Conservation (phyloP, 768 basidiomycete genomes). For the Mrakia hoshinonis region DNA sequence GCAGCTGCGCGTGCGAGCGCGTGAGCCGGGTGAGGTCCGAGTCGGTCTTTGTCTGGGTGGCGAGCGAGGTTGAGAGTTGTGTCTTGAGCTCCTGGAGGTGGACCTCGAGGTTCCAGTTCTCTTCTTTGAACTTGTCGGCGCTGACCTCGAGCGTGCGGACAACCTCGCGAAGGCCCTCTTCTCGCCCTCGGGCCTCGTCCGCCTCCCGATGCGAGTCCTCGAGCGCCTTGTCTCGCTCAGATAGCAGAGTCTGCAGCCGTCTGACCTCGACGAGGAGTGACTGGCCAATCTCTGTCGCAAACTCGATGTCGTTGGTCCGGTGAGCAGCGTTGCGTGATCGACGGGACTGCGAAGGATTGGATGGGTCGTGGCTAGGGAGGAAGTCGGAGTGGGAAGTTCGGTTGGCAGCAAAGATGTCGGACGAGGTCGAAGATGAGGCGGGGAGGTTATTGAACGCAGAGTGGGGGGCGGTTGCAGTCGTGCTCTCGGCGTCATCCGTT, state of each 20-base stretch:
- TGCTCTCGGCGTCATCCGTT: slow-evolving; percentile 31
- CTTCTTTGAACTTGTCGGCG: slow-evolving; percentile 90
- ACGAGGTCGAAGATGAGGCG: not conserved
- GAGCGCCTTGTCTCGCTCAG: slow-evolving; percentile 84
- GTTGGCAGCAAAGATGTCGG: slow-evolving; percentile 16
- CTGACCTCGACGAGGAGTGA: slow-evolving; percentile 83
- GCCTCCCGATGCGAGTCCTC: slow-evolving; percentile 73
- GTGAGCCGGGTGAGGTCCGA: slow-evolving; percentile 73
- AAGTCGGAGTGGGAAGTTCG: slow-evolving; percentile 9
- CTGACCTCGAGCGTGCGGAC: slow-evolving; percentile 73
- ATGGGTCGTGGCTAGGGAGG: no score
- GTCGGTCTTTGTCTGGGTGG: slow-evolving; percentile 61
- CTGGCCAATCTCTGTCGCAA: slow-evolving; percentile 95
- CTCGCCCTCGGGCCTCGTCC: slow-evolving; percentile 42
- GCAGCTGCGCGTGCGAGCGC: slow-evolving; percentile 60
- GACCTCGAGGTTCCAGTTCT: slow-evolving; percentile 98
- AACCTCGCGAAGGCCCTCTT: slow-evolving; percentile 53
- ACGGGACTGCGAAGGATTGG: slow-evolving; percentile 14
- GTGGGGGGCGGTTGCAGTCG: not conserved
- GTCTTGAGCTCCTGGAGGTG: slow-evolving; percentile 73
- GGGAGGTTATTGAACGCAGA: not conserved
- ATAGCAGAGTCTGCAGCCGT: slow-evolving; percentile 78
- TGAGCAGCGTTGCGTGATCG: slow-evolving; percentile 36
- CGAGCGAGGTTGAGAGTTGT: slow-evolving; percentile 58
- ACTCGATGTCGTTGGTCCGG: slow-evolving; percentile 54